Evolutionary conservation across 2,329 filamentous ascomycete genomes (phyloP).

Genomic region (Hirsutella rhossiliensis): DNA sequence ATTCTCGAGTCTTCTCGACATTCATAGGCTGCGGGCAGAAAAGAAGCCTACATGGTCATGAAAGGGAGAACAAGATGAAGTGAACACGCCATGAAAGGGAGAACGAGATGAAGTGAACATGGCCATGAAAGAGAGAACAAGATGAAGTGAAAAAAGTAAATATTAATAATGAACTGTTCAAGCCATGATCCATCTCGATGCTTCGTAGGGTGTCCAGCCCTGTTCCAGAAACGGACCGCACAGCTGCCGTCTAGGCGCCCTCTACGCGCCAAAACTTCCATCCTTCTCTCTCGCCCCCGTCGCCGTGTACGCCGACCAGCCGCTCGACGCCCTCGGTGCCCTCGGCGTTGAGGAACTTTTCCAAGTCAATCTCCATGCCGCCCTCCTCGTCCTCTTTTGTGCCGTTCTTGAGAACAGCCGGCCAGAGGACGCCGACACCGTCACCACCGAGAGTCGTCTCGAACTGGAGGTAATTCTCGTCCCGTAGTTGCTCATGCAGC

Average conservation of each 20-base stretch:
- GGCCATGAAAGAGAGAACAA: too few species aligned
- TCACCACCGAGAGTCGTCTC: constrained; percentile 85
- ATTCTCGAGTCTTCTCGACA: too few species aligned
- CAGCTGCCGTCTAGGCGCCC: constrained; percentile 12
- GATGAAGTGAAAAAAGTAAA: too few species aligned
- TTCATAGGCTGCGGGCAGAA: too few species aligned
- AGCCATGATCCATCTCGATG: neutral
- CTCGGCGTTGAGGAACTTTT: constrained; percentile 68
- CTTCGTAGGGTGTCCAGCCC: neutral
- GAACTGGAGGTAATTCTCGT: constrained; percentile 72
- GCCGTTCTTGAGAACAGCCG: constrained; percentile 78
- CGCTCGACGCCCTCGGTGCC: constrained; percentile 77
- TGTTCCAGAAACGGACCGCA: too few species aligned
- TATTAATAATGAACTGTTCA: neutral
- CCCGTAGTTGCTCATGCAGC: constrained; percentile 52
- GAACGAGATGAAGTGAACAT: too few species aligned
- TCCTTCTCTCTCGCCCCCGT: constrained; percentile 57
- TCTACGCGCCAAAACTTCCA: constrained; percentile 80
- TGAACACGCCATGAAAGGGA: too few species aligned
- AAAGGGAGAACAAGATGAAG: too few species aligned
- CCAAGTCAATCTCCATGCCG: constrained; percentile 85
- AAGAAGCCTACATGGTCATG: too few species aligned
- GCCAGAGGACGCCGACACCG: constrained; percentile 88
- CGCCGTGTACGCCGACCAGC: constrained; percentile 68
- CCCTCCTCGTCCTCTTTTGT: constrained; percentile 66